Conservation (phyloP, 1,284 basidiomycete species). For the Apiotrichum gamsii region DNA sequence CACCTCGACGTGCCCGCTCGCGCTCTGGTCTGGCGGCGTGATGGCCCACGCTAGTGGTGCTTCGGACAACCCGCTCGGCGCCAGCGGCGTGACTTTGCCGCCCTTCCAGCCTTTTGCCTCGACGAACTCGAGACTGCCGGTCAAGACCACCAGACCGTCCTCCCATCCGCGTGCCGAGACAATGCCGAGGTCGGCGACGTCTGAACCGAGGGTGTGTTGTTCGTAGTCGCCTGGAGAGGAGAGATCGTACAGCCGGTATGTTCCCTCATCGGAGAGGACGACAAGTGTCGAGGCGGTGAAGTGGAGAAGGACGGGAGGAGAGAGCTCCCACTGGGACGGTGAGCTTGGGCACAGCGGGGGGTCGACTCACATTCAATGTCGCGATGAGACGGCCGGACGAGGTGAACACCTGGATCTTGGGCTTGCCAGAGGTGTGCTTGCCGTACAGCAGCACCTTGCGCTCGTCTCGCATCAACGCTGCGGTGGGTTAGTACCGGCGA, state of each 20-base stretch:
- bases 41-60: slow-evolving; percentile 76
- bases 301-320: slow-evolving; percentile 35
- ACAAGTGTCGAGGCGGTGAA: slow-evolving; percentile 61
- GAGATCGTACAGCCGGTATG: slow-evolving; percentile 83
- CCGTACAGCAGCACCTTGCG: slow-evolving; percentile 72
- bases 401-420: slow-evolving; percentile 53
- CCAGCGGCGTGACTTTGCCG: slow-evolving; percentile 57
- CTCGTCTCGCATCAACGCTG: slow-evolving; percentile 81
- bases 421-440: slow-evolving; percentile 60
- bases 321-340: slow-evolving; percentile 36
- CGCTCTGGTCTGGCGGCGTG: slow-evolving; percentile 76
- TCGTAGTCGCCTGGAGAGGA: slow-evolving; percentile 66
- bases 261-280: slow-evolving; percentile 84
- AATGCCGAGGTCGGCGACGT: slow-evolving; percentile 78
- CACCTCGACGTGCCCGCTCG: slow-evolving; percentile 80
- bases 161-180: slow-evolving; percentile 79
- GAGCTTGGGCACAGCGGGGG: slow-evolving; percentile 2
- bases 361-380: slow-evolving; percentile 46
- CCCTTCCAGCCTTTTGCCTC: slow-evolving; percentile 83
- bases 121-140: slow-evolving; percentile 66
- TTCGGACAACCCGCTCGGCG: slow-evolving; percentile 64
- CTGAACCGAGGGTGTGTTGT: slow-evolving; percentile 75
- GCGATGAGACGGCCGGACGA: slow-evolving; percentile 44
- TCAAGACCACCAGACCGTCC: slow-evolving; percentile 77
- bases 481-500: neutral